phyloP scores from a whole-genome alignment of 768 basidiomycete species.

The Symmetrospora coprosmae region DNA sequence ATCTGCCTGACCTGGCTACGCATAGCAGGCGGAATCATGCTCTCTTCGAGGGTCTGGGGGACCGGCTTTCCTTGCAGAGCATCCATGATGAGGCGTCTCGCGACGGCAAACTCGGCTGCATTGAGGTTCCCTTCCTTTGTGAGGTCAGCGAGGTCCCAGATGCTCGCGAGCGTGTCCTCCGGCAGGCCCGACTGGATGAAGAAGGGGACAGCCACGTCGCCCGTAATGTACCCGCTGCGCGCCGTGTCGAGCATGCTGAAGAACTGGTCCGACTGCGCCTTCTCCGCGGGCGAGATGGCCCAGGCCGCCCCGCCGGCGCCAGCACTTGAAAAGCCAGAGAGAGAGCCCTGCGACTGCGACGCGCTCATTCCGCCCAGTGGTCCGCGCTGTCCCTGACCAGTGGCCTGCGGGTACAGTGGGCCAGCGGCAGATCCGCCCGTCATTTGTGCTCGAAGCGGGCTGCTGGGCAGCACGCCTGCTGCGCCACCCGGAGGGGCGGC shows the following conservation, averaged over 20 bases:
- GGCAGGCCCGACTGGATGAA: constrained; percentile 77
- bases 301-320: constrained; percentile 42
- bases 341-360: neutral
- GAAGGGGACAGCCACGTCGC: constrained; percentile 87
- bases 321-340: no score
- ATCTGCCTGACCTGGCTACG: constrained; percentile 40
- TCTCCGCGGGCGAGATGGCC: constrained; percentile 73
- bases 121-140: constrained; percentile 73
- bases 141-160: constrained; percentile 92
- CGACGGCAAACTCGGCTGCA: constrained; percentile 86
- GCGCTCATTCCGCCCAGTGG: no score
- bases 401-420: constrained; percentile 36
- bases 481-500: constrained; percentile 48
- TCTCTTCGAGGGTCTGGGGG: constrained; percentile 53
- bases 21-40: constrained; percentile 69
- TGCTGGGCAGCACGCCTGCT: constrained; percentile 11
- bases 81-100: constrained; percentile 79
- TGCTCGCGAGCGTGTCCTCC: constrained; percentile 66
- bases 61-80: constrained; percentile 66
- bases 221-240: constrained; percentile 68
- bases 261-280: constrained; percentile 57
- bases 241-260: constrained; percentile 69
- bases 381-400: constrained; percentile 43
- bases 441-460: constrained; percentile 48
- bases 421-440: constrained; percentile 30